phyloP scores from a whole-genome alignment of 179 eudicot species.

The Beta macrorhiza region DNA sequence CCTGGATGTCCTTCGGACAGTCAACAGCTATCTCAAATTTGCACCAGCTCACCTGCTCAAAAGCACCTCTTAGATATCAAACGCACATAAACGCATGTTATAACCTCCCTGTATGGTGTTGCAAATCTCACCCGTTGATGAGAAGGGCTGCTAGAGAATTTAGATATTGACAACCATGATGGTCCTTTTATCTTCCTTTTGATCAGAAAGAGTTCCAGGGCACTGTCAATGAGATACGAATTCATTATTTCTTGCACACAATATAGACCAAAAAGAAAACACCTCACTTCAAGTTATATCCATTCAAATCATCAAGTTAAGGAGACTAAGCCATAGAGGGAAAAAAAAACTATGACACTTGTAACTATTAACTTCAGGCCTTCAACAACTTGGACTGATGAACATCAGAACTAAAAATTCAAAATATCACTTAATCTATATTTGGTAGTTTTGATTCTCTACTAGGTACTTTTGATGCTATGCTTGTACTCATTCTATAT shows the following conservation, averaged over 20 bases:
- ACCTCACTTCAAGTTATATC: not conserved
- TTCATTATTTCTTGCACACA: conserved; percentile 21
- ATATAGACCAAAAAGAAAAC: not conserved
- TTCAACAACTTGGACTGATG: not conserved
- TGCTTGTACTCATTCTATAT: too few relatives aligned
- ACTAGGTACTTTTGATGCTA: too few relatives aligned
- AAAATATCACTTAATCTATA: too few relatives aligned
- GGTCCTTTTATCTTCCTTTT: conserved; percentile 98
- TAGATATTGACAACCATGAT: conserved; percentile 82
- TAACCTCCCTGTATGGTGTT: conserved; percentile 2
- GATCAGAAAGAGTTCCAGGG: conserved; percentile 79
- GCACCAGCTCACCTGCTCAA: conserved; percentile 95
- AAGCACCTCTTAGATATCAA: conserved; percentile 18
- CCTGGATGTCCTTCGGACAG: conserved; percentile 66
- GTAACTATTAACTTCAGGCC: not conserved
- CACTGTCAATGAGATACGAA: conserved; percentile 48
- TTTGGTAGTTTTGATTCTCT: too few relatives aligned
- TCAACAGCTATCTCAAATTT: conserved; percentile 83
- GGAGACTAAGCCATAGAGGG: not conserved
- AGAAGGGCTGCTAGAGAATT: conserved; percentile 55
- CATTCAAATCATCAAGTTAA: not conserved
- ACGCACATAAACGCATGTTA: not conserved
- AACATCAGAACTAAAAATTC: too few relatives aligned
- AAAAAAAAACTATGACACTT: not conserved
- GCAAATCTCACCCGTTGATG: conserved; percentile 63